phyloP scores from a whole-genome alignment of 306 rosid species.

The Fragaria nilgerrensis region DNA sequence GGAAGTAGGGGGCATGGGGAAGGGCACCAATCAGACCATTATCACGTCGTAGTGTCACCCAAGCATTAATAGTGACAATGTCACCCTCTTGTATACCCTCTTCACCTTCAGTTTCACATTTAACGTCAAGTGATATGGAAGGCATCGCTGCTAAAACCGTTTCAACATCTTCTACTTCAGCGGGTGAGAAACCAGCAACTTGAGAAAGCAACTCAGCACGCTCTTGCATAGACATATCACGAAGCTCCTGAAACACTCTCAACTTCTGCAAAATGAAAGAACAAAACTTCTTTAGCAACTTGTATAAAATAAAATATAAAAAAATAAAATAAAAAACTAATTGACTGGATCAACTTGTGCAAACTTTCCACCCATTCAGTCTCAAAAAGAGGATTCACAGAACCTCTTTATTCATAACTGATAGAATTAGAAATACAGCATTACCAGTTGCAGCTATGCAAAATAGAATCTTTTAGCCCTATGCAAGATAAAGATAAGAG shows the following conservation, averaged over 20 bases:
- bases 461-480: not conserved
- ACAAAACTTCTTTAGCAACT: constrained; percentile 21
- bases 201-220: constrained; percentile 81
- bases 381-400: not conserved
- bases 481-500: not conserved
- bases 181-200: constrained; percentile 66
- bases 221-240: constrained; percentile 67
- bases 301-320: not conserved
- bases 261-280: constrained; percentile 59
- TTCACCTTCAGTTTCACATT: constrained; percentile 96
- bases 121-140: constrained; percentile 58
- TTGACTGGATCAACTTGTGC: not conserved
- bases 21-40: constrained; percentile 83
- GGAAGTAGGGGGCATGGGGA: constrained; percentile 89
- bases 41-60: constrained; percentile 69
- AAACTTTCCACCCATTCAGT: not conserved
- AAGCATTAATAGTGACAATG: constrained; percentile 76
- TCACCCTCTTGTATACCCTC: constrained; percentile 96
- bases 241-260: constrained; percentile 88
- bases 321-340: not conserved
- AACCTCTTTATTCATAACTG: not conserved
- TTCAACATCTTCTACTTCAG: constrained; percentile 83
- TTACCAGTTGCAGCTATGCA: constrained; percentile 1
- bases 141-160: constrained; percentile 81
- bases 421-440: not conserved